Conservation (phyloP, 805 yeast species). For the Henningerozyma blattae region DNA sequence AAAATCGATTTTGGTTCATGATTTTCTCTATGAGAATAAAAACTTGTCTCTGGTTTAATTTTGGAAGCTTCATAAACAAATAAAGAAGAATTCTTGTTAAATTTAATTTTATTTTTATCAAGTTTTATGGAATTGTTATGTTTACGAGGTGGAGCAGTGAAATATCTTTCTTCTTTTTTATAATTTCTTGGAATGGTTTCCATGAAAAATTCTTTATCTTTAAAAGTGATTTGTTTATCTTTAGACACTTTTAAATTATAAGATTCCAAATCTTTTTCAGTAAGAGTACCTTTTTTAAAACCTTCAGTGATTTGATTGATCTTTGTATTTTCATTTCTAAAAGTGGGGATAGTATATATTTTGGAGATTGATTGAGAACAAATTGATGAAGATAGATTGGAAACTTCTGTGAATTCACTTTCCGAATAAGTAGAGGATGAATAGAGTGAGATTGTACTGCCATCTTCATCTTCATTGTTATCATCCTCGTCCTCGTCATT, state of each 20-base stretch:
- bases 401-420: no score
- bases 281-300: background rate
- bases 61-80: conserved; percentile 18
- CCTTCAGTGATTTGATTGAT: background rate
- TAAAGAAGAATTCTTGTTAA: conserved; percentile 18
- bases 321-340: background rate
- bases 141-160: background rate
- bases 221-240: background rate
- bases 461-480: background rate
- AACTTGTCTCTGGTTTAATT: background rate
- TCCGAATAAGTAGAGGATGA: background rate
- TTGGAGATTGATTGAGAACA: background rate
- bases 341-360: background rate
- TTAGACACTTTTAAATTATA: background rate
- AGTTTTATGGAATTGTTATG: background rate
- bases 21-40: background rate
- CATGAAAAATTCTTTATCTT: background rate
- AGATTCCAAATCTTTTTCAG: background rate
- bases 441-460: background rate
- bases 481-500: background rate
- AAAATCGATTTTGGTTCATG: conserved; percentile 24
- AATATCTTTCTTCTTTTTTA: background rate
- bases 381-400: no score
- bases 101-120: conserved; percentile 6
- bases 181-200: no score